Conservation (phyloP, 495 filamentous ascomycete species). For the Penicillium turbatum region DNA sequence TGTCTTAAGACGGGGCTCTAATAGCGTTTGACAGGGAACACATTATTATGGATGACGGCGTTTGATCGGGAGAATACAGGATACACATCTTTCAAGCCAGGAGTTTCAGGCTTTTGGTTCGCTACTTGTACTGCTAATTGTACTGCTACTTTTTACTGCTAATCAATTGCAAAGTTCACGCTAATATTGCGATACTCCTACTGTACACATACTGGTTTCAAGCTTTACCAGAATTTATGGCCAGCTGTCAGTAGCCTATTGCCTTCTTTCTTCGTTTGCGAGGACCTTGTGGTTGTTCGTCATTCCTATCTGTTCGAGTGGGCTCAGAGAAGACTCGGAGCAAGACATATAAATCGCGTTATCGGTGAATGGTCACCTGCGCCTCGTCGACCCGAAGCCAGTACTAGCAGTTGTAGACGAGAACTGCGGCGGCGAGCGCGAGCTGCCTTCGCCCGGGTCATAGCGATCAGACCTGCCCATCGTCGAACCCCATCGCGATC, state of each 20-base stretch:
- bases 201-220: neutral
- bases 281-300: neutral
- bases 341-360: neutral
- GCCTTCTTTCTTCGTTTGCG: neutral
- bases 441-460: conserved; percentile 50
- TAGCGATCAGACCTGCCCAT: conserved; percentile 13
- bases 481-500: neutral
- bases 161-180: neutral
- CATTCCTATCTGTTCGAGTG: no score
- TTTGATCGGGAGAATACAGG: conserved; percentile 10
- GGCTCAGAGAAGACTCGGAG: no score
- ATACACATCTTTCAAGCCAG: conserved; percentile 3
- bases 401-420: conserved; percentile 66
- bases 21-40: neutral
- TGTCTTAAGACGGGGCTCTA: conserved; percentile 16
- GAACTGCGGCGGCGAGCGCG: conserved; percentile 43
- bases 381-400: conserved; percentile 82
- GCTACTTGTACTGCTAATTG: no score
- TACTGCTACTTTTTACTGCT: neutral
- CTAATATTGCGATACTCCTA: neutral
- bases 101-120: conserved; percentile 9
- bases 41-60: conserved; percentile 12
- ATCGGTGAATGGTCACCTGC: conserved; percentile 49
- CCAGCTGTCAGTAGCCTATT: neutral
- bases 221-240: neutral